phyloP scores from a whole-genome alignment of 2,329 filamentous ascomycete genomes.

The Neonectria ditissima region DNA sequence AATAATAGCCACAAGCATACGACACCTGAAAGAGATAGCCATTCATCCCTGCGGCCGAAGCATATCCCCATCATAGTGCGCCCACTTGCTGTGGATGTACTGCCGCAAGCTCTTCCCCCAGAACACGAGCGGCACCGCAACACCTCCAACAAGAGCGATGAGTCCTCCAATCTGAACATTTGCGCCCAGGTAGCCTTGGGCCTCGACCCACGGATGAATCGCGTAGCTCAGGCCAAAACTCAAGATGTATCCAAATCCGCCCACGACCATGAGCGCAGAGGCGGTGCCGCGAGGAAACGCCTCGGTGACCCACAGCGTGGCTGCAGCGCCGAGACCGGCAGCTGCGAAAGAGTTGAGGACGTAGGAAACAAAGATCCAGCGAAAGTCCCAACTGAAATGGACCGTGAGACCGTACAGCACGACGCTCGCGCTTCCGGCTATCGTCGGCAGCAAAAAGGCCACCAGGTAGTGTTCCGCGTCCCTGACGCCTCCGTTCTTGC shows the following conservation, averaged over 20 bases:
- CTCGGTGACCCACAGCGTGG: conserved; percentile 10
- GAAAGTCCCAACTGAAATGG: background rate
- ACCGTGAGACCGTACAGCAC: background rate
- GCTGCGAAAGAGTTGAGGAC: background rate
- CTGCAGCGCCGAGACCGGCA: background rate
- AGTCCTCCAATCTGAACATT: background rate
- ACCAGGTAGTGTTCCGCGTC: conserved; percentile 2
- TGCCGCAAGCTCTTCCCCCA: conserved; percentile 6
- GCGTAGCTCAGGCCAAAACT: conserved; percentile 1
- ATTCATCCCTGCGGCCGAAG: background rate
- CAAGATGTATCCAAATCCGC: background rate
- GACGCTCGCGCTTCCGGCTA: background rate
- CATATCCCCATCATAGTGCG: background rate
- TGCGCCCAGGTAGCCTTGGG: background rate
- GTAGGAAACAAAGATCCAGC: background rate
- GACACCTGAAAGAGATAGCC: too few species aligned
- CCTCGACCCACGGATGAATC: background rate
- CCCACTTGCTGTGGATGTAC: conserved; percentile 10
- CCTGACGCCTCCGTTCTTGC: background rate
- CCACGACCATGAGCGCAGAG: background rate
- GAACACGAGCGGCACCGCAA: conserved; percentile 7
- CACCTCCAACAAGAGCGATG: background rate
- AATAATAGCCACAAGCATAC: background rate
- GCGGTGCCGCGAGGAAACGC: conserved; percentile 8
- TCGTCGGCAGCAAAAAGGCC: background rate